Evolutionary conservation across 129 eudicot species (phyloP).

Genomic region (Chrysanthemum makinoi): DNA sequence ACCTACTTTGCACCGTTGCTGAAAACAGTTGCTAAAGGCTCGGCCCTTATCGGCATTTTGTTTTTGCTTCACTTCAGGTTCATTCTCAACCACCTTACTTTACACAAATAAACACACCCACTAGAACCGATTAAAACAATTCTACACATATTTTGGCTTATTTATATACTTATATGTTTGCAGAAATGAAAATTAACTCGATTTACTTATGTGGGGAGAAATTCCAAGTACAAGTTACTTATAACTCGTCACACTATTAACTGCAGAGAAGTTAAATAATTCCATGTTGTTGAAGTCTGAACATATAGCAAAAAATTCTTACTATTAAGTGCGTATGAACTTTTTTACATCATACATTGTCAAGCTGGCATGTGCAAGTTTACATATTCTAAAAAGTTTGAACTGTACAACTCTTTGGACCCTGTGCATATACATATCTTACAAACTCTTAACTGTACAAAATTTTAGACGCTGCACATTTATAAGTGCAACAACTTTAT

Average conservation of each 20-base stretch:
- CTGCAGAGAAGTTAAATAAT: background rate
- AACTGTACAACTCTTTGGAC: too few relatives aligned
- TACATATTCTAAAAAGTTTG: background rate
- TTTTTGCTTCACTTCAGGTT: conserved; percentile 66
- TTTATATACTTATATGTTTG: background rate
- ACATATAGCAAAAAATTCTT: too few relatives aligned
- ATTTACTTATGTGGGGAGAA: background rate
- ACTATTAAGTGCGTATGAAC: background rate
- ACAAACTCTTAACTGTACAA: background rate
- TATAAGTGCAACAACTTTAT: too few relatives aligned
- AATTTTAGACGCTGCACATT: background rate
- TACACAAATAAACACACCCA: background rate
- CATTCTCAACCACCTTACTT: conserved; percentile 16
- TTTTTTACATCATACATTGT: background rate
- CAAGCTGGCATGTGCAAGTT: background rate
- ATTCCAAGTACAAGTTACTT: background rate
- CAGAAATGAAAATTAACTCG: background rate
- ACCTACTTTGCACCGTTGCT: conserved; percentile 35
- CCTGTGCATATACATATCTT: too few relatives aligned
- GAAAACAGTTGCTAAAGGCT: conserved; percentile 61
- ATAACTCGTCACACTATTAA: too few relatives aligned
- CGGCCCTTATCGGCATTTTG: conserved; percentile 60
- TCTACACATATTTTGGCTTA: background rate
- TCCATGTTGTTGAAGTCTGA: background rate
- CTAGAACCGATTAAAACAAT: background rate